Evolutionary conservation across 1,284 basidiomycete genomes (phyloP).

Genomic region (Ceratorhiza oryzae-sativae): DNA sequence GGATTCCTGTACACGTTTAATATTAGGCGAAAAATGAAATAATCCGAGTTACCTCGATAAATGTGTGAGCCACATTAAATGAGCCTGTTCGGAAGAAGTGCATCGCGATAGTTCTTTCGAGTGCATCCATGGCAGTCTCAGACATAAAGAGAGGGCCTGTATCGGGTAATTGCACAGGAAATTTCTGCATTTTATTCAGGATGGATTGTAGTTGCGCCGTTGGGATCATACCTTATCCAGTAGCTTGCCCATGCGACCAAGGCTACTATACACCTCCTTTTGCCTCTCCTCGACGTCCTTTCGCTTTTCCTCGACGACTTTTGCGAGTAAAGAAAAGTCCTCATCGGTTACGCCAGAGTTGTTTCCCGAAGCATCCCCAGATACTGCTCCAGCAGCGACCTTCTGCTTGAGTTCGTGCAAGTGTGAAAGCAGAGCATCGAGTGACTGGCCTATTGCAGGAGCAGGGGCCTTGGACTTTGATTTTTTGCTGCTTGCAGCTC

Average conservation of each 20-base stretch:
- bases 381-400: constrained; percentile 52
- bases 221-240: constrained; percentile 79
- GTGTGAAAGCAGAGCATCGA: constrained; percentile 71
- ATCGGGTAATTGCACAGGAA: constrained; percentile 67
- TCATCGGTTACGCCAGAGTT: constrained; percentile 46
- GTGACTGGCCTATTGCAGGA: constrained; percentile 64
- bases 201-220: not conserved
- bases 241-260: constrained; percentile 80
- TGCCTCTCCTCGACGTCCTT: constrained; percentile 86
- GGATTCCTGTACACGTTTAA: constrained; percentile 65
- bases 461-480: constrained; percentile 58
- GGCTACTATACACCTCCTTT: constrained; percentile 82
- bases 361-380: constrained; percentile 56
- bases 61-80: constrained; percentile 74
- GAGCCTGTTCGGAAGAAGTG: constrained; percentile 83
- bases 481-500: constrained; percentile 15
- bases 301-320: constrained; percentile 71
- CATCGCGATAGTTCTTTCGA: constrained; percentile 76
- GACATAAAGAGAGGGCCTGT: constrained; percentile 75
- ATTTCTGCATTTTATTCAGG: constrained; percentile 61
- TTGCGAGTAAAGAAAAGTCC: constrained; percentile 62
- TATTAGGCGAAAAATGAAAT: not conserved
- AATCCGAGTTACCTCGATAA: constrained; percentile 63
- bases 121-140: constrained; percentile 61
- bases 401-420: constrained; percentile 66